Evolutionary conservation across 352 stramenopile genomes (phyloP), one percentile per base, ranked within the genome.

Genomic region (Globisporangium emineosum): DNA sequence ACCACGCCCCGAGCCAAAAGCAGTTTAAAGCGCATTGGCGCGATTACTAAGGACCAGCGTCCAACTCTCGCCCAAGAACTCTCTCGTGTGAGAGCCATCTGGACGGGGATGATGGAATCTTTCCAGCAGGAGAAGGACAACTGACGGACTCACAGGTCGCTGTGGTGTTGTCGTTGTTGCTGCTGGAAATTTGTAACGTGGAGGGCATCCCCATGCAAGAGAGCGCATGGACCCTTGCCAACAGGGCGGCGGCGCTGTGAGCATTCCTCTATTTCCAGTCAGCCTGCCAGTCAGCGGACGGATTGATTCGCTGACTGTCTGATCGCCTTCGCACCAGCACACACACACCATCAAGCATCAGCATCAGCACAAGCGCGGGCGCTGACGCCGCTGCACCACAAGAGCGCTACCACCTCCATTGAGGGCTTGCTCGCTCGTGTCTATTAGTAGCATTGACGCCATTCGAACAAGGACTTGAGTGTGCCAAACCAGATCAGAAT

Each of bases 31-130:
- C 10, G 30, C 52, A 10, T 13, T 33, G 29, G 30, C n/a, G 52
- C 52, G 52, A 58, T 58, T 58, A 21, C 30, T 30, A 58, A 58
- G 52, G 52, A 58, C 30, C 13, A 7, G 30, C 52, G 52, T 58
- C 30, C 52, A 58, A 58, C 52, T 58, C n/a, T 58, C 9, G 19
- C 30, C n/a, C 30, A 42, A 13, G 19, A 30, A n/a, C 19, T 52
- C 45, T 52, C n/a, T 15, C 21, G n/a, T n/a, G n/a, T n/a, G n/a
- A n/a, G n/a, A n/a, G n/a, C n/a, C n/a, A n/a, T n/a, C n/a, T n/a
- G n/a, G n/a, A n/a, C n/a, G n/a, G n/a, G n/a, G n/a, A n/a, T n/a
- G n/a, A n/a, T 32, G 29, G 29, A 32, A 32, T 32, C 29, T 32
- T 6, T 32, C 29, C 29, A 32, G 29, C 2, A 32, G 29, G 5